phyloP scores from a whole-genome alignment of 2,329 filamentous ascomycete genomes.

The Arachnomyces sp. region DNA sequence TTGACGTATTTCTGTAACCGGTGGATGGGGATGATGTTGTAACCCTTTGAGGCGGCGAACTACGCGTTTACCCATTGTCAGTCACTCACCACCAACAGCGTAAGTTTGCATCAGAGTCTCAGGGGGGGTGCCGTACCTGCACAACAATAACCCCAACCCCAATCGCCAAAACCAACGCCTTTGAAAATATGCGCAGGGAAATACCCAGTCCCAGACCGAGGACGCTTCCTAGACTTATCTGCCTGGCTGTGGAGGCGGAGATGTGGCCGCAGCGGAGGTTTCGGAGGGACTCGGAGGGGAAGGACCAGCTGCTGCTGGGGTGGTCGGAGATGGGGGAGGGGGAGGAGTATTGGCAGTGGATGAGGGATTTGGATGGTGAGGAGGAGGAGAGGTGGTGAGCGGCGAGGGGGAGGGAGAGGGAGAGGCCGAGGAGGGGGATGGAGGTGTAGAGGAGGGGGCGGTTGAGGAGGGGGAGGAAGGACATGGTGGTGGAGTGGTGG shows the following conservation, averaged over 20 bases:
- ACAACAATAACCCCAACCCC: constrained; percentile 36
- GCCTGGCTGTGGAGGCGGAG: constrained; percentile 30
- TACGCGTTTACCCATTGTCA: constrained; percentile 11
- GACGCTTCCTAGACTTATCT: constrained; percentile 39
- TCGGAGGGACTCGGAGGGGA: too few species aligned
- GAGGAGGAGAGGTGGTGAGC: constrained; percentile 25
- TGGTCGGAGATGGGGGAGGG: constrained; percentile 14
- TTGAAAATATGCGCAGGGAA: constrained; percentile 37
- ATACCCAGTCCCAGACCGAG: constrained; percentile 36
- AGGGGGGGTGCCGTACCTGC: constrained; percentile 27
- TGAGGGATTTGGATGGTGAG: constrained; percentile 7
- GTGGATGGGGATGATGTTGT: constrained; percentile 35
- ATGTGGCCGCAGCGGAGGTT: constrained; percentile 15
- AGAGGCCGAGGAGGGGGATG: constrained; percentile 23
- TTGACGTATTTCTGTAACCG: constrained; percentile 35
- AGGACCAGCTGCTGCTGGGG: constrained; percentile 11
- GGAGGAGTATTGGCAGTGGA: constrained; percentile 2
- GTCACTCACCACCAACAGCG: neutral
- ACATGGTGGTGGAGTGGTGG: too few species aligned
- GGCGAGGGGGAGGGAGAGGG: constrained; percentile 26
- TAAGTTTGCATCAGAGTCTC: neutral
- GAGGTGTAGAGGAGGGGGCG: constrained; percentile 12
- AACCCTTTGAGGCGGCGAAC: constrained; percentile 40
- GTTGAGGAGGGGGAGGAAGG: constrained; percentile 11
- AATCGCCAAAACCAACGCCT: constrained; percentile 34